Evolutionary conservation across 2,329 filamentous ascomycete species (phyloP).

Genomic region (Periglandula ipomoeae): DNA sequence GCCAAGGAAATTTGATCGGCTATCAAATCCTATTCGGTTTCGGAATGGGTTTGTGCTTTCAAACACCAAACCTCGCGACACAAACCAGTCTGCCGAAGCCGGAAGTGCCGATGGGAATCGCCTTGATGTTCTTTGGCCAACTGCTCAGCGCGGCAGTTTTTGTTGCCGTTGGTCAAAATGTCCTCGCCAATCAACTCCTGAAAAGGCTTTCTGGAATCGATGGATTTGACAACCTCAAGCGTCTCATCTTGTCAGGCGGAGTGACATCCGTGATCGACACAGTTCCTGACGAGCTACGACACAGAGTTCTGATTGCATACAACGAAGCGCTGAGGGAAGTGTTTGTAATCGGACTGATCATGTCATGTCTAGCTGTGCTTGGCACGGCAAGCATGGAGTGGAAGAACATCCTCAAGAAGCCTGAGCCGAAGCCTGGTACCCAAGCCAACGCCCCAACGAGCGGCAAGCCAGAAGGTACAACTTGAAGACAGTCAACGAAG

Average conservation of each 20-base stretch:
- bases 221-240: not conserved
- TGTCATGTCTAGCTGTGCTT: not conserved
- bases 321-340: not conserved
- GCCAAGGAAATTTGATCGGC: slow-evolving; percentile 31
- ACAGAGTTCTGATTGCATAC: not conserved
- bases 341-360: not conserved
- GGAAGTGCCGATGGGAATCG: not conserved
- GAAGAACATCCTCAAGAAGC: slow-evolving; percentile 4
- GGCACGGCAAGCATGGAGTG: not conserved
- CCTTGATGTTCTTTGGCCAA: slow-evolving; percentile 30
- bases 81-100: slow-evolving; percentile 14
- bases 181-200: not conserved
- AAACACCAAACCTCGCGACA: slow-evolving; percentile 29
- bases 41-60: slow-evolving; percentile 29
- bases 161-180: slow-evolving; percentile 1
- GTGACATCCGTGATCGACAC: not conserved
- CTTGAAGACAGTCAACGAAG: too few relatives aligned
- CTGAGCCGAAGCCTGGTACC: not conserved
- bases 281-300: not conserved
- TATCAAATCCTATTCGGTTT: slow-evolving; percentile 33
- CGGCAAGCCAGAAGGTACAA: too few relatives aligned
- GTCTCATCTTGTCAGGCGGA: not conserved
- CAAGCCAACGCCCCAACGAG: not conserved
- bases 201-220: not conserved
- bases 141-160: slow-evolving; percentile 14